These are phyloP conservation scores for Leccinum proximum DNA, from an alignment of 1,284 basidiomycete species.

Conservation along the genomic window DNA sequence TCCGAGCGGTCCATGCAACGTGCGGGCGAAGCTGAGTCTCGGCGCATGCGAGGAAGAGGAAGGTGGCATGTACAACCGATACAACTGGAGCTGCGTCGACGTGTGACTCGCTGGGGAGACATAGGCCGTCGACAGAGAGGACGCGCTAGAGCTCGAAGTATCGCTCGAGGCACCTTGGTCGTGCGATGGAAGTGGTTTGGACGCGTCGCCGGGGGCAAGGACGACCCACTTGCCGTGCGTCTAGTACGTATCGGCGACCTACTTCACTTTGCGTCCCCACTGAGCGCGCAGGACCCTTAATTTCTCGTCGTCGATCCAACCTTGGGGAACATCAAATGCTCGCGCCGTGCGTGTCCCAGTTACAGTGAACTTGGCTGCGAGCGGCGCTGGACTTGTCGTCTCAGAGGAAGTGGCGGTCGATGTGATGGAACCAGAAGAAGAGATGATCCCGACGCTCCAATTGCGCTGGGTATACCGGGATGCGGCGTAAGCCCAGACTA, in stretches of 20 bases:
- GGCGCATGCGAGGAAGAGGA: slow-evolving; percentile 44
- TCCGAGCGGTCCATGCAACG: slow-evolving; percentile 62
- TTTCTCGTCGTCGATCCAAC: slow-evolving; percentile 68
- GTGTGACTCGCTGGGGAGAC: slow-evolving; percentile 41
- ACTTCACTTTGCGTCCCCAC: slow-evolving; percentile 68
- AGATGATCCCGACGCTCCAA: slow-evolving; percentile 76
- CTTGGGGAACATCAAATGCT: slow-evolving; percentile 65
- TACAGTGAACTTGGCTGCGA: slow-evolving; percentile 38
- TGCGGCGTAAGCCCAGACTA: slow-evolving; percentile 63
- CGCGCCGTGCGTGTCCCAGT: slow-evolving; percentile 56
- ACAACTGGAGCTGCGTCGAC: slow-evolving; percentile 61
- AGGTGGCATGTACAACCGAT: slow-evolving; percentile 63
- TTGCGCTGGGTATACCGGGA: slow-evolving; percentile 76
- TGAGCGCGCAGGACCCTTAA: slow-evolving; percentile 63
- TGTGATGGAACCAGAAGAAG: slow-evolving; percentile 27
- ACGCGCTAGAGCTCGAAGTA: slow-evolving; percentile 25
- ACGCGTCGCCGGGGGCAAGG: slow-evolving; percentile 55
- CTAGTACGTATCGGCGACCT: slow-evolving; percentile 58
- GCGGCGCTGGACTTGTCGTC: slow-evolving; percentile 7
- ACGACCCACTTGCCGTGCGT: slow-evolving; percentile 86
- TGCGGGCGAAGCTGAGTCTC: slow-evolving; percentile 69
- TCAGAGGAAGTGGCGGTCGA: slow-evolving; percentile 17
- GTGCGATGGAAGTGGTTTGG: slow-evolving; percentile 6
- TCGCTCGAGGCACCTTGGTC: slow-evolving; percentile 16
- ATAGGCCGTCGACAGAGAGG: slow-evolving; percentile 27